These are phyloP conservation scores for Waltergamsia citrina DNA, from an alignment of 2,329 filamentous ascomycete species.

Conservation along the genomic window DNA sequence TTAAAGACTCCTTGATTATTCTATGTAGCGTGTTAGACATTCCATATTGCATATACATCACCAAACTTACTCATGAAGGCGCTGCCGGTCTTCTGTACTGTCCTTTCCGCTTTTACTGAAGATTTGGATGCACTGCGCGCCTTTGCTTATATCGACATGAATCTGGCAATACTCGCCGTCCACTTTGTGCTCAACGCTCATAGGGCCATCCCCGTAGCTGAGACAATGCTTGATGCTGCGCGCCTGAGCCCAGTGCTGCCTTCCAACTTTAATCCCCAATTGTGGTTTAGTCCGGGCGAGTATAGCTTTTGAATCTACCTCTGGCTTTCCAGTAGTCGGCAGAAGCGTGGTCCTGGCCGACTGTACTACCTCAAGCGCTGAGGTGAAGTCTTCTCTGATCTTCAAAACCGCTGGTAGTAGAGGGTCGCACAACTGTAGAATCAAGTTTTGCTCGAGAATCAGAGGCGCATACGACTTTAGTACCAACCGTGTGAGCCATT, in stretches of 20 bases:
- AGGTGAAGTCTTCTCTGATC: constrained; percentile 58
- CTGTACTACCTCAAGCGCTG: constrained; percentile 47
- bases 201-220: constrained; percentile 47
- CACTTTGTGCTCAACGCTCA: constrained; percentile 74
- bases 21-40: constrained; percentile 16
- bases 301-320: constrained; percentile 6
- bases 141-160: constrained; percentile 58
- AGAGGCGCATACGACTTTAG: constrained; percentile 68
- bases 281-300: constrained; percentile 35
- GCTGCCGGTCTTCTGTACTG: constrained; percentile 61
- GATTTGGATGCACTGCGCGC: constrained; percentile 55
- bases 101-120: constrained; percentile 93
- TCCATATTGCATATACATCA: not conserved
- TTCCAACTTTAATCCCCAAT: constrained; percentile 54
- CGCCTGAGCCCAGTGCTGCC: constrained; percentile 55
- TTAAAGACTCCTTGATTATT: constrained; percentile 54
- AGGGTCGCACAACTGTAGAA: constrained; percentile 56
- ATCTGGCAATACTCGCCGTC: constrained; percentile 90
- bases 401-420: constrained; percentile 60
- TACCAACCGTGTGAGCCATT: constrained; percentile 78
- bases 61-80: constrained; percentile 42
- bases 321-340: constrained; percentile 7
- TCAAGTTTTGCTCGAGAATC: constrained; percentile 42
- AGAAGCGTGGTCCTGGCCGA: constrained; percentile 10
- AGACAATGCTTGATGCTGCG: constrained; percentile 68